Conservation (phyloP, 2,329 filamentous ascomycete species). For the Anisogramma anomala region DNA sequence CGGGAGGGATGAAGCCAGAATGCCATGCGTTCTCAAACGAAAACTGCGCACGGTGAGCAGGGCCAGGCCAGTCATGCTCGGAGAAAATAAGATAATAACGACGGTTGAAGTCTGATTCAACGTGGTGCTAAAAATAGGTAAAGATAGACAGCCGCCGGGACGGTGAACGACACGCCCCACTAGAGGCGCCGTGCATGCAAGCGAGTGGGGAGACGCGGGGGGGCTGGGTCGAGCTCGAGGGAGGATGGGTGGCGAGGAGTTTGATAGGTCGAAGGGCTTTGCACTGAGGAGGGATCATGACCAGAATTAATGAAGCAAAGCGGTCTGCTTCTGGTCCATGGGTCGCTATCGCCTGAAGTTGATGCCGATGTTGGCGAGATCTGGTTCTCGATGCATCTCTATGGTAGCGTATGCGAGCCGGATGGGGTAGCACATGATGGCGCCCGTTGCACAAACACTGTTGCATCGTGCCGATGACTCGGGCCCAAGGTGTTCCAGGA, state of each 20-base stretch:
- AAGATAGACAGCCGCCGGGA: conserved; percentile 9
- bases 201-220: not conserved
- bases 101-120: conserved; percentile 2
- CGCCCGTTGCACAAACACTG: no score
- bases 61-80: not conserved
- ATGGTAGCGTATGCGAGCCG: no score
- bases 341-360: not conserved
- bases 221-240: conserved; percentile 1
- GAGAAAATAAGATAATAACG: not conserved
- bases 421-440: not conserved
- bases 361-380: not conserved
- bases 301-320: no score
- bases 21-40: not conserved
- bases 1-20: not conserved
- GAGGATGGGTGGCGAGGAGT: conserved; percentile 3
- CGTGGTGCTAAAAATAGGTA: not conserved
- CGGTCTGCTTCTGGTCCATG: no score
- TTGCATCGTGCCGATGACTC: no score
- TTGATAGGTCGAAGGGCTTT: conserved; percentile 5
- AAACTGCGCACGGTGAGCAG: not conserved
- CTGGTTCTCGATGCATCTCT: not conserved
- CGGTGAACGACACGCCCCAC: conserved; percentile 8
- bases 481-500: not conserved
- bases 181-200: conserved; percentile 1
- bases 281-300: no score